Evolutionary conservation across 306 rosid genomes (phyloP).

Genomic region (Trifolium repens): DNA sequence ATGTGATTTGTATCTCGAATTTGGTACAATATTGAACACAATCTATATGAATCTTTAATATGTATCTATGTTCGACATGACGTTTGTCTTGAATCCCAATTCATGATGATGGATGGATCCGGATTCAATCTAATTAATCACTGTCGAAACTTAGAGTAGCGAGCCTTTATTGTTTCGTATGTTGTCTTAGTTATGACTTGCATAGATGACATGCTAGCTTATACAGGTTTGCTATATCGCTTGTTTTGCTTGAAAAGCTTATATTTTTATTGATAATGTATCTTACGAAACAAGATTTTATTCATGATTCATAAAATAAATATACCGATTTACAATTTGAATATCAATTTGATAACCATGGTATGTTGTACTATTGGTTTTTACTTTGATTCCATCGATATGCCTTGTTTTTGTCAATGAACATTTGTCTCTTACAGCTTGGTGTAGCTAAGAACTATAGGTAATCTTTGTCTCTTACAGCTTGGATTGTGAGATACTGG

Average conservation of each 20-base stretch:
- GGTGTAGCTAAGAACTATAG: neutral
- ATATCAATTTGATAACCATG: neutral
- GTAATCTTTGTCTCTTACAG: slow-evolving; percentile 8
- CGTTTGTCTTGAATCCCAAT: neutral
- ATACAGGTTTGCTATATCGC: neutral
- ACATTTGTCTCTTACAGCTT: neutral
- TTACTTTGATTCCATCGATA: slow-evolving; percentile 3
- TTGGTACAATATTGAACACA: neutral
- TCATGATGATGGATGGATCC: neutral
- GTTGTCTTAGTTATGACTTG: neutral
- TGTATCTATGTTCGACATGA: neutral
- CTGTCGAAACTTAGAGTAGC: too few relatives aligned
- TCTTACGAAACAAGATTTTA: neutral
- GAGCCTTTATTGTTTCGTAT: too few relatives aligned
- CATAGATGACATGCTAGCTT: neutral
- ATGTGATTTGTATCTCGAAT: neutral
- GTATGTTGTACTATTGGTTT: neutral
- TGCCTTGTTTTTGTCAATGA: neutral
- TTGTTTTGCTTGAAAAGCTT: neutral
- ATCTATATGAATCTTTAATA: neutral
- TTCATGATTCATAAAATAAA: neutral
- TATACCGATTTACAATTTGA: neutral
- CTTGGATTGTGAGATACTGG: neutral
- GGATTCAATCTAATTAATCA: neutral
- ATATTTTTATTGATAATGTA: neutral